Evolutionary conservation across 176 grass and related monocot genomes (phyloP).

Genomic region (Thalia dealbata): DNA sequence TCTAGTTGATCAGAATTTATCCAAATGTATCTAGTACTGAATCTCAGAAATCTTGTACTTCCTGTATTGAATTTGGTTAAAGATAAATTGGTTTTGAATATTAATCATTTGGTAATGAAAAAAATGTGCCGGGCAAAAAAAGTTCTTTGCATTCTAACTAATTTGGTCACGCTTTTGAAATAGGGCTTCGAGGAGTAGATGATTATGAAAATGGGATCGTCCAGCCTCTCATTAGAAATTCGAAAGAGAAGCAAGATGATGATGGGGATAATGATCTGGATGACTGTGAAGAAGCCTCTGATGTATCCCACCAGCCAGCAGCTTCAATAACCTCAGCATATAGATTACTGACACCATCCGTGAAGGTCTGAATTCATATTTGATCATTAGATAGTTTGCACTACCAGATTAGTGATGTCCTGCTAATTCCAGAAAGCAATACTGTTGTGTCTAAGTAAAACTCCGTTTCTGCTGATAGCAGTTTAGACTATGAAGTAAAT

Average conservation of each 20-base stretch:
- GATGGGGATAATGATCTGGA: slow-evolving; percentile 49
- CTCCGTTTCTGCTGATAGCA: too few species aligned
- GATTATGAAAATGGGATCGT: slow-evolving; percentile 56
- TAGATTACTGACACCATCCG: slow-evolving; percentile 81
- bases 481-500: too few species aligned
- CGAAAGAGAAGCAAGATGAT: slow-evolving; percentile 37
- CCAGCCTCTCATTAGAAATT: slow-evolving; percentile 49
- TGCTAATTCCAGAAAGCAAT: not conserved
- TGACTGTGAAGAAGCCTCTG: slow-evolving; percentile 40
- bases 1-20: not conserved
- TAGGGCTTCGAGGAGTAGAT: slow-evolving; percentile 30
- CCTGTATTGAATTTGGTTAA: too few species aligned
- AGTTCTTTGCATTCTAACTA: too few species aligned
- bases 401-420: not conserved
- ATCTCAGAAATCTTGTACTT: not conserved
- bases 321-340: slow-evolving; percentile 78
- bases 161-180: slow-evolving; percentile 6
- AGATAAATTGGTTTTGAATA: too few species aligned
- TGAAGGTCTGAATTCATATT: slow-evolving; percentile 45
- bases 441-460: too few species aligned
- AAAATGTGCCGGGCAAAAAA: not conserved
- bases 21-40: not conserved
- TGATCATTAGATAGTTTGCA: not conserved
- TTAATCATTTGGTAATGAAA: too few species aligned
- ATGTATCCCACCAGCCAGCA: slow-evolving; percentile 48